These are phyloP conservation scores for Xenoacremonium recifei DNA, from an alignment of 2,329 filamentous ascomycete genomes.

Conservation along the genomic window DNA sequence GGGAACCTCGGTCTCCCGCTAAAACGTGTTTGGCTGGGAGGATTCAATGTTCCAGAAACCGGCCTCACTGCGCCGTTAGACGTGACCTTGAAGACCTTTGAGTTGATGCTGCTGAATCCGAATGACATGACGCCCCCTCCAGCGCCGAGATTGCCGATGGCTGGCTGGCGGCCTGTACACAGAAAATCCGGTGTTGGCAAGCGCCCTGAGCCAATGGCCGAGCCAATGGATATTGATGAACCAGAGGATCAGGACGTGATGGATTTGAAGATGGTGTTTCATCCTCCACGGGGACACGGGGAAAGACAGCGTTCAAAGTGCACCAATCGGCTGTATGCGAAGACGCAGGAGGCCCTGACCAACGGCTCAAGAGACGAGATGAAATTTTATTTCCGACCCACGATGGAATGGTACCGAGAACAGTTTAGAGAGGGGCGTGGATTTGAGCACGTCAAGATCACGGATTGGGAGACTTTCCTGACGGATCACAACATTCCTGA, in stretches of 20 bases:
- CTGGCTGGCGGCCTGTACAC: too few species aligned
- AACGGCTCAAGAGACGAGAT: constrained; percentile 4
- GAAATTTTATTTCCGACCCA: constrained; percentile 44
- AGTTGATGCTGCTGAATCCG: too few species aligned
- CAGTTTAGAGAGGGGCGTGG: constrained; percentile 46
- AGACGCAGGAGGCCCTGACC: constrained; percentile 22
- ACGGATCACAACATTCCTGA: constrained; percentile 24
- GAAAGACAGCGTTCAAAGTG: constrained; percentile 29
- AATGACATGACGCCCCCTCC: too few species aligned
- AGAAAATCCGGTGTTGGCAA: too few species aligned
- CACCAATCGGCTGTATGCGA: constrained; percentile 44
- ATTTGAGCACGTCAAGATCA: constrained; percentile 48
- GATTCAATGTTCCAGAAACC: constrained; percentile 23
- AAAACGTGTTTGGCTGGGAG: constrained; percentile 45
- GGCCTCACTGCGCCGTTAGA: constrained; percentile 38
- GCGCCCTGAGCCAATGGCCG: constrained; percentile 5
- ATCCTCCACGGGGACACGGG: constrained; percentile 39
- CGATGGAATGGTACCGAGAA: constrained; percentile 50
- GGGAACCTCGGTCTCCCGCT: constrained; percentile 36
- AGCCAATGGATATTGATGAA: constrained; percentile 20
- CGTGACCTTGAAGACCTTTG: constrained; percentile 38
- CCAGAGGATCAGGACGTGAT: constrained; percentile 13
- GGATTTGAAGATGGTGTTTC: constrained; percentile 41
- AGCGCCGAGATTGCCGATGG: too few species aligned
- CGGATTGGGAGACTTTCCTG: constrained; percentile 42